Conservation (phyloP, 129 eudicot species). For the Erigeron canadensis region DNA sequence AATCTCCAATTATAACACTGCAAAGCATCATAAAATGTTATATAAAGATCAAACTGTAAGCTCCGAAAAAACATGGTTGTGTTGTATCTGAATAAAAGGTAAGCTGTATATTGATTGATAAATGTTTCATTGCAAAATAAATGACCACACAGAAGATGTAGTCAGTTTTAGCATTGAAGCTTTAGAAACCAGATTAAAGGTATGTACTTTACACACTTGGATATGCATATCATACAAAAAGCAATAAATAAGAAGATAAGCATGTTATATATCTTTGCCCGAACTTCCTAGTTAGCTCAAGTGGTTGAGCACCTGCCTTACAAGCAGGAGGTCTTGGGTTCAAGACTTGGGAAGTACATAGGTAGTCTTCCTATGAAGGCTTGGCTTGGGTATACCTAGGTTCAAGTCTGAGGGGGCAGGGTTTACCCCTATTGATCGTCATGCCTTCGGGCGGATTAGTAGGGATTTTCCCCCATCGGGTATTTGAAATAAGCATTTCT, state of each 20-base stretch:
- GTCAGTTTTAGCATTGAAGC: not conserved
- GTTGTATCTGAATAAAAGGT: not conserved
- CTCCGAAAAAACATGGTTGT: not conserved
- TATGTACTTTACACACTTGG: not conserved
- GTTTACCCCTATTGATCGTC: too few relatives aligned
- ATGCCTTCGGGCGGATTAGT: too few relatives aligned
- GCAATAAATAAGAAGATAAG: constrained; percentile 6
- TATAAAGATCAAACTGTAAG: not conserved
- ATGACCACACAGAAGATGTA: not conserved
- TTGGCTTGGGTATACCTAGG: too few relatives aligned
- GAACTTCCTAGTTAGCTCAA: too few relatives aligned
- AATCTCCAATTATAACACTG: not conserved
- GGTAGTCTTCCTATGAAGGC: too few relatives aligned
- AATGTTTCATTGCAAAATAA: constrained; percentile 1
- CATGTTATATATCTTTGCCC: not conserved
- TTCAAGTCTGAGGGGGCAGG: too few relatives aligned
- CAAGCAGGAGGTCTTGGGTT: too few relatives aligned
- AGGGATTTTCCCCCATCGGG: too few relatives aligned
- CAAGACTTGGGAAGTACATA: too few relatives aligned
- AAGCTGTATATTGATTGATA: not conserved
- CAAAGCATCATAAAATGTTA: not conserved
- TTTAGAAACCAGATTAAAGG: not conserved
- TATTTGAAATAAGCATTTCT: too few relatives aligned
- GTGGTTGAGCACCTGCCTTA: too few relatives aligned
- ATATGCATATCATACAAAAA: constrained; percentile 14